phyloP scores from a whole-genome alignment of 257 asterid genomes.

The Ballota nigra region DNA sequence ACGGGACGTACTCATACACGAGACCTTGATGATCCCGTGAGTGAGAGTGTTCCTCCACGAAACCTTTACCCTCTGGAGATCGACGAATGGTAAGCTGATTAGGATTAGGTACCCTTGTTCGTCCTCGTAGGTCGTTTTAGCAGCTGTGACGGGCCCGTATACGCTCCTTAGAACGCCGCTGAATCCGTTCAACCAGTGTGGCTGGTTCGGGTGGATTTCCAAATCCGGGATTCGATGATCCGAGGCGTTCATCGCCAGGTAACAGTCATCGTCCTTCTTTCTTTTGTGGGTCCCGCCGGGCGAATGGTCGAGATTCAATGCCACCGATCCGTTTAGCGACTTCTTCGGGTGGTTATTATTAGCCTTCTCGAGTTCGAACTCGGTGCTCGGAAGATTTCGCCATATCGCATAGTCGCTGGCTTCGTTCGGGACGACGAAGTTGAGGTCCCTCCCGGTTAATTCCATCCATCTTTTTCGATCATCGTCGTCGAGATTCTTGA shows the following conservation, averaged over 20 bases:
- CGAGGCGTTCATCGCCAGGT: slow-evolving; percentile 37
- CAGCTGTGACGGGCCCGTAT: slow-evolving; percentile 84
- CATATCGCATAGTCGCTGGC: slow-evolving; percentile 79
- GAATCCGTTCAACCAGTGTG: slow-evolving; percentile 65
- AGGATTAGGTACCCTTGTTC: slow-evolving; percentile 64
- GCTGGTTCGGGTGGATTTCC: slow-evolving; percentile 52
- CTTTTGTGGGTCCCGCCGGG: slow-evolving; percentile 48
- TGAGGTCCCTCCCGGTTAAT: slow-evolving; percentile 71
- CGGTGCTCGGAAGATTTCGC: slow-evolving; percentile 80
- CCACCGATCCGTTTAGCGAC: slow-evolving; percentile 64
- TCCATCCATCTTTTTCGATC: slow-evolving; percentile 83
- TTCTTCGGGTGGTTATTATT: slow-evolving; percentile 52
- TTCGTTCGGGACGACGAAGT: slow-evolving; percentile 62
- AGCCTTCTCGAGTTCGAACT: slow-evolving; percentile 75
- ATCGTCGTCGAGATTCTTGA: slow-evolving; percentile 57
- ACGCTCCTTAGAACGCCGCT: slow-evolving; percentile 68
- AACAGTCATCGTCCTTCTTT: slow-evolving; percentile 68
- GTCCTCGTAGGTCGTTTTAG: slow-evolving; percentile 79
- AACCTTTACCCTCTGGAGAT: slow-evolving; percentile 81
- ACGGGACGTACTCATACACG: slow-evolving; percentile 71
- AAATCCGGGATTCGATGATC: slow-evolving; percentile 55
- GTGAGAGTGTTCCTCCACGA: slow-evolving; percentile 84
- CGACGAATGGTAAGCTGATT: slow-evolving; percentile 83
- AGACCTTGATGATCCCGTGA: slow-evolving; percentile 75
- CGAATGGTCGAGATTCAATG: slow-evolving; percentile 59